Conservation (phyloP, 108 stramenopile species). For the Skeletonema menzelii region DNA sequence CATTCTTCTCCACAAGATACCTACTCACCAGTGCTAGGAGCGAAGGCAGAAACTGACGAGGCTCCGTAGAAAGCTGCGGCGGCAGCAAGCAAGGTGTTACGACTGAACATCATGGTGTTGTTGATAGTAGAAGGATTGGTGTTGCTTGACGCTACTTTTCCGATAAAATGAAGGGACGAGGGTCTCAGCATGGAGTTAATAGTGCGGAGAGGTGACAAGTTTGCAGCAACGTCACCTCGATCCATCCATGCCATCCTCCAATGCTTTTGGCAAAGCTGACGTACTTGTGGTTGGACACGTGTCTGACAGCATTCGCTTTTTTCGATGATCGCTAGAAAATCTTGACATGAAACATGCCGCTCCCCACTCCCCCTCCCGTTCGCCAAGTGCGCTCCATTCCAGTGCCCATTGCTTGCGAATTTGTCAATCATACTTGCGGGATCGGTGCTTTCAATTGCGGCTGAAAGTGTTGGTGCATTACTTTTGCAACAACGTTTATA, state of each 20-base stretch:
- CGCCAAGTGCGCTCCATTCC: too few species aligned
- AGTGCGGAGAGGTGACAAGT: background rate
- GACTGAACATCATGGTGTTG: conserved; percentile 42
- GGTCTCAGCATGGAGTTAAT: background rate
- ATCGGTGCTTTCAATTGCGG: background rate
- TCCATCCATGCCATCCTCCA: background rate
- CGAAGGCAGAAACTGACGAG: conserved; percentile 36
- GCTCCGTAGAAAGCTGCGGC: conserved; percentile 40
- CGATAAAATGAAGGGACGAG: background rate
- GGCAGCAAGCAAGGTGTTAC: conserved; percentile 38
- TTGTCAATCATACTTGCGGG: background rate
- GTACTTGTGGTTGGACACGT: background rate
- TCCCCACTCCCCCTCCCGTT: too few species aligned
- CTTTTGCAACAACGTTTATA: too few species aligned
- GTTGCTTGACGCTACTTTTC: background rate
- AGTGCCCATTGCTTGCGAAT: too few species aligned
- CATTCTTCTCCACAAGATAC: background rate
- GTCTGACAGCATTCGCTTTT: background rate
- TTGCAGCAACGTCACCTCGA: background rate
- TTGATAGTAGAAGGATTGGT: background rate
- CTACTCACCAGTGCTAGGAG: conserved; percentile 40
- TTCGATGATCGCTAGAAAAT: background rate
- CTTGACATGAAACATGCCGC: background rate
- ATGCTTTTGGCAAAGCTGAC: background rate
- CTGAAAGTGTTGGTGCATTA: background rate